These are phyloP conservation scores for Pythium sp. DNA, from an alignment of 352 stramenopile genomes.

Conservation along the genomic window DNA sequence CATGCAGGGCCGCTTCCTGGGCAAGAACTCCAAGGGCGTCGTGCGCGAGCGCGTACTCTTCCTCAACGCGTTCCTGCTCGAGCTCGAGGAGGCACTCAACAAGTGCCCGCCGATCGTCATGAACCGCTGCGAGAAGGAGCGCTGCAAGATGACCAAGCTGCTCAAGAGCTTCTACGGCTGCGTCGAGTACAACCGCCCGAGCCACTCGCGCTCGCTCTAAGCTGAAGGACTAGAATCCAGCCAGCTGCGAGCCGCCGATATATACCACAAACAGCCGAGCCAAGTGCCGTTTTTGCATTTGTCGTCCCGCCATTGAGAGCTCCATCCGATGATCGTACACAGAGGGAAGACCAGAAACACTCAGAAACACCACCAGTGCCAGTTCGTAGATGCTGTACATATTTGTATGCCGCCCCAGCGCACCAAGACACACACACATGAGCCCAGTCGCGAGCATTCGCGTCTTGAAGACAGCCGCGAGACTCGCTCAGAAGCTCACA, in stretches of 20 bases:
- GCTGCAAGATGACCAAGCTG: constrained; percentile 81
- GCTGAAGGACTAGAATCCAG: background rate
- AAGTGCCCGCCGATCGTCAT: constrained; percentile 77
- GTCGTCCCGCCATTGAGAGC: background rate
- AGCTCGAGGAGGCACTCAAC: constrained; percentile 70
- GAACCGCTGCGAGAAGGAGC: constrained; percentile 71
- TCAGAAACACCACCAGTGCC: constrained; percentile 7
- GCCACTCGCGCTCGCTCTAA: constrained; percentile 55
- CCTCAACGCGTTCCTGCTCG: constrained; percentile 77
- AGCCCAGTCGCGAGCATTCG: background rate
- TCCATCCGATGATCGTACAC: background rate
- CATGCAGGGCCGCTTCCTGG: constrained; percentile 63
- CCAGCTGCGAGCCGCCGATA: background rate
- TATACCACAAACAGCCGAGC: constrained; percentile 2
- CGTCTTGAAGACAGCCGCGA: background rate
- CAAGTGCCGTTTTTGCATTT: constrained; percentile 10
- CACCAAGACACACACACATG: background rate
- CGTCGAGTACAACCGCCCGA: constrained; percentile 38
- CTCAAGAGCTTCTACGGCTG: constrained; percentile 87
- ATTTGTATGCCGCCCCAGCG: background rate
- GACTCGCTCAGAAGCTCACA: background rate
- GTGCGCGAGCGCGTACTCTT: constrained; percentile 76
- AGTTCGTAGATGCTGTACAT: constrained; percentile 8
- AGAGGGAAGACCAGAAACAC: constrained; percentile 1
- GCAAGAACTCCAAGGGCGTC: constrained; percentile 82